Percentiles rank a stretch among this genome's conserved stretches.
phyloP scores from a whole-genome alignment of 2,329 filamentous ascomycete species.

The Elsinoe perseae region DNA sequence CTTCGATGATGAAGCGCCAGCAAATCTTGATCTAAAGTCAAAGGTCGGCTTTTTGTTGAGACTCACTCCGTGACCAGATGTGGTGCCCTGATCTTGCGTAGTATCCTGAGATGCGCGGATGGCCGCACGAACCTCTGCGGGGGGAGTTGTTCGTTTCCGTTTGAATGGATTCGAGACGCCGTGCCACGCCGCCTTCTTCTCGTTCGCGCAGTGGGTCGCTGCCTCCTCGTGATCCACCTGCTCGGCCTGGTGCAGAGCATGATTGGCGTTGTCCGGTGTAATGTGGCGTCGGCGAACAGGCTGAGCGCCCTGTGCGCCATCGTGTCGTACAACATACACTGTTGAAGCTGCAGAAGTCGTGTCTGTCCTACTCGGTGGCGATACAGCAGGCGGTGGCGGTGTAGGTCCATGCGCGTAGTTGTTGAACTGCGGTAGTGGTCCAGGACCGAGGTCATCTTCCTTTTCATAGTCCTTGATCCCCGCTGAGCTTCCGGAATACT shows the following conservation, averaged over 20 bases:
- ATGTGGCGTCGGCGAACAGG: slow-evolving; percentile 26
- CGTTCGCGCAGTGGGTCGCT: slow-evolving; percentile 23
- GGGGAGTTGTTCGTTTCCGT: slow-evolving; percentile 49
- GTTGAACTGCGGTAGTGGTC: neutral
- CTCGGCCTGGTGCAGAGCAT: slow-evolving; percentile 19
- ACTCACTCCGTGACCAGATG: neutral
- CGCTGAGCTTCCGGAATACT: slow-evolving; percentile 2
- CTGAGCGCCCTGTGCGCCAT: slow-evolving; percentile 45
- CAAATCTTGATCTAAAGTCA: slow-evolving; percentile 1
- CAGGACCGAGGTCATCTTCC: slow-evolving; percentile 15
- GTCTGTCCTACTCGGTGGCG: slow-evolving; percentile 53
- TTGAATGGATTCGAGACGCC: slow-evolving; percentile 51
- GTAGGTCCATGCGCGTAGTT: neutral
- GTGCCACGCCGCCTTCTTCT: slow-evolving; percentile 38
- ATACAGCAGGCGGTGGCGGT: slow-evolving; percentile 32
- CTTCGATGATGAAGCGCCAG: slow-evolving; percentile 6
- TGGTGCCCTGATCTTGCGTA: slow-evolving; percentile 16
- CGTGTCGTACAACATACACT: slow-evolving; percentile 56
- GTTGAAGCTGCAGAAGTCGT: slow-evolving; percentile 57
- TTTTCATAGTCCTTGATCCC: slow-evolving; percentile 15
- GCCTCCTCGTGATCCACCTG: slow-evolving; percentile 23
- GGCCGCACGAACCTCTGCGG: slow-evolving; percentile 52
- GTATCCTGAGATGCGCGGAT: slow-evolving; percentile 18
- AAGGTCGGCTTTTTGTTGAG: neutral
- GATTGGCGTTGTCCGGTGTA: neutral